Conservation (phyloP, 441 rosid species). For the Corymbia calophylla region DNA sequence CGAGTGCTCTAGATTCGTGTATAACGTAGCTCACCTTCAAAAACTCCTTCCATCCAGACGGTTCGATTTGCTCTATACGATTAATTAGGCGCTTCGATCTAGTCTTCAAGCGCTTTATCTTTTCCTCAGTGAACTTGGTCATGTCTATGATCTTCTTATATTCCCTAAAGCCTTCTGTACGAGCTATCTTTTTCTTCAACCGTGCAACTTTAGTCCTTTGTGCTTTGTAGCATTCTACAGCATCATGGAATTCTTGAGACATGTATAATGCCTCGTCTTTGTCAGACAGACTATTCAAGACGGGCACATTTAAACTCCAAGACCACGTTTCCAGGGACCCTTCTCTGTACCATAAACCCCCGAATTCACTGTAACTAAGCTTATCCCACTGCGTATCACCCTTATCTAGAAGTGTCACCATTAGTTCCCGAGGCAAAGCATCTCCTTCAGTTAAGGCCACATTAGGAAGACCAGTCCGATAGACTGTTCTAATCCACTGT, state of each 20-base stretch:
- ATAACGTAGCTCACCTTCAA: slow-evolving; percentile 75
- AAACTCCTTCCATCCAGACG: slow-evolving; percentile 98
- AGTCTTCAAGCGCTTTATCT: slow-evolving; percentile 65
- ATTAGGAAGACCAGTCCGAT: slow-evolving; percentile 79
- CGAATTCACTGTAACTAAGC: slow-evolving; percentile 63
- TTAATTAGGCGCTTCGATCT: slow-evolving; percentile 62
- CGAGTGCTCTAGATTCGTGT: slow-evolving; percentile 77
- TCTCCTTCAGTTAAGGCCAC: slow-evolving; percentile 55
- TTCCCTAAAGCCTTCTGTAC: slow-evolving; percentile 82
- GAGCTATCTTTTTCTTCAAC: slow-evolving; percentile 75
- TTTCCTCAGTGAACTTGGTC: slow-evolving; percentile 57
- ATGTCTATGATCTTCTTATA: slow-evolving; percentile 63
- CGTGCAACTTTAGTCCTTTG: slow-evolving; percentile 73
- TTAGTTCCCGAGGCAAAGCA: slow-evolving; percentile 70
- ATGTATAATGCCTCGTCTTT: slow-evolving; percentile 48
- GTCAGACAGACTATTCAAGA: slow-evolving; percentile 74
- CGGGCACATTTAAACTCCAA: slow-evolving; percentile 92
- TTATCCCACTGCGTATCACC: slow-evolving; percentile 74
- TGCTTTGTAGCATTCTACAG: slow-evolving; percentile 52
- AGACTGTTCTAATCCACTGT: slow-evolving; percentile 73
- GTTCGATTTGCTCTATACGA: slow-evolving; percentile 78
- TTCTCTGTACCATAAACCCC: slow-evolving; percentile 73
- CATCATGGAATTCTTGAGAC: slow-evolving; percentile 55
- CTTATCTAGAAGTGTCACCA: slow-evolving; percentile 53
- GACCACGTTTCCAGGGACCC: slow-evolving; percentile 98